These are phyloP conservation scores for Omphalotus olearius DNA, from an alignment of 1,284 basidiomycete species.

Conservation along the genomic window DNA sequence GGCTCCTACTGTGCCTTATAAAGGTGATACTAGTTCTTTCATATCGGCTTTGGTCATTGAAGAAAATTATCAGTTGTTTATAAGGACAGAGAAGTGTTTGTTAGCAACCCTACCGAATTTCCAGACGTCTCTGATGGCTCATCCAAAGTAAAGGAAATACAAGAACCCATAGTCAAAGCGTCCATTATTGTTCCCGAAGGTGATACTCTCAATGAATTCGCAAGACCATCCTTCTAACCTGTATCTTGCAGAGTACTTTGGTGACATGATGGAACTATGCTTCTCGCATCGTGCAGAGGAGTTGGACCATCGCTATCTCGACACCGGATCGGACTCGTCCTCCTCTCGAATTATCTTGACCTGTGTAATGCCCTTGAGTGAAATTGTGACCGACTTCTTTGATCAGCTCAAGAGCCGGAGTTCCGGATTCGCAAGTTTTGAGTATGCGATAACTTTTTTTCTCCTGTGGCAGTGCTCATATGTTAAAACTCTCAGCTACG, in stretches of 20 bases:
- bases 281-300: conserved; percentile 76
- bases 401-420: conserved; percentile 87
- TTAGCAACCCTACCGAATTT: conserved; percentile 93
- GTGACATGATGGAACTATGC: conserved; percentile 91
- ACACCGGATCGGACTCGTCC: conserved; percentile 49
- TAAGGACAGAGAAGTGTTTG: conserved; percentile 54
- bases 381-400: conserved; percentile 93
- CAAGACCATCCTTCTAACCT: conserved; percentile 5
- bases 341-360: conserved; percentile 71
- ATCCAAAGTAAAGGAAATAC: conserved; percentile 65
- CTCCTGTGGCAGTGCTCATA: conserved; percentile 9
- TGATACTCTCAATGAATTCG: conserved; percentile 24
- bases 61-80: conserved; percentile 57
- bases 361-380: conserved; percentile 81
- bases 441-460: conserved; percentile 43
- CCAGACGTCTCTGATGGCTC: conserved; percentile 74
- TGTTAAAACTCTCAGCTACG: conserved; percentile 60
- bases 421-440: conserved; percentile 91
- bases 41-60: conserved; percentile 2
- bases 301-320: conserved; percentile 76
- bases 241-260: conserved; percentile 61
- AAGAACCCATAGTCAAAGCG: conserved; percentile 89
- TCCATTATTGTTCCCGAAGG: conserved; percentile 91
- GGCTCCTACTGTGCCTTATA: conserved; percentile 91
- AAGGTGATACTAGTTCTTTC: conserved; percentile 42